A percentile compares a stretch with the other conserved stretches of the same genome.
Conservation (phyloP, 257 asterid genomes). For the Euphrasia confusa region DNA sequence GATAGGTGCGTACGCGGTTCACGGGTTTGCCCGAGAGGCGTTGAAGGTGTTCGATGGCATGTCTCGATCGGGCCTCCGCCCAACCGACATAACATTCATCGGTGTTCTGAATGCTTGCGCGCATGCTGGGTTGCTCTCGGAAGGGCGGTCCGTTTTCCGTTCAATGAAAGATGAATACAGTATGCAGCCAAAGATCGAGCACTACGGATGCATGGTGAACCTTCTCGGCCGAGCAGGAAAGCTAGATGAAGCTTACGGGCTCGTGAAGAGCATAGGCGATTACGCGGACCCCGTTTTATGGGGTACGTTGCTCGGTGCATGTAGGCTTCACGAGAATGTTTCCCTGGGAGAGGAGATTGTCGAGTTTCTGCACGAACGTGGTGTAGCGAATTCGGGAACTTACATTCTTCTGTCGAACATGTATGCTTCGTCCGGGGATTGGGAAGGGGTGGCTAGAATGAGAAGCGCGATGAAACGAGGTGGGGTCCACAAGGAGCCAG, state of each 20-base stretch:
- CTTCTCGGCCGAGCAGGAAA: slow-evolving; percentile 53
- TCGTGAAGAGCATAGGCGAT: slow-evolving; percentile 27
- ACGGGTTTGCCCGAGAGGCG: slow-evolving; percentile 44
- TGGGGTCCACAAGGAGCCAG: slow-evolving; percentile 52
- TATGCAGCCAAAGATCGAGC: slow-evolving; percentile 45
- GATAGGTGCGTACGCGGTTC: slow-evolving; percentile 44
- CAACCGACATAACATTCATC: slow-evolving; percentile 47
- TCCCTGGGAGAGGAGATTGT: slow-evolving; percentile 37
- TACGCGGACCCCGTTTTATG: slow-evolving; percentile 38
- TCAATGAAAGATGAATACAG: slow-evolving; percentile 33
- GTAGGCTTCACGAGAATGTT: slow-evolving; percentile 45
- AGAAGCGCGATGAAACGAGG: slow-evolving; percentile 42
- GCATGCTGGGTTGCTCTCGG: slow-evolving; percentile 45
- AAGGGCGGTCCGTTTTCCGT: slow-evolving; percentile 37
- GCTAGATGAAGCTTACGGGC: slow-evolving; percentile 40
- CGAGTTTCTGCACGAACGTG: slow-evolving; percentile 24
- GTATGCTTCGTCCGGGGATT: slow-evolving; percentile 42
- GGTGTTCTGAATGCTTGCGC: slow-evolving; percentile 49
- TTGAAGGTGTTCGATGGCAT: slow-evolving; percentile 36
- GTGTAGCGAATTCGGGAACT: slow-evolving; percentile 45
- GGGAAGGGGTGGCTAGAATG: slow-evolving; percentile 46
- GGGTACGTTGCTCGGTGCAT: slow-evolving; percentile 47
- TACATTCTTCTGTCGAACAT: slow-evolving; percentile 47
- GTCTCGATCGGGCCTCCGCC: slow-evolving; percentile 29
- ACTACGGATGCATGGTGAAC: slow-evolving; percentile 58